Evolutionary conservation across 2,329 filamentous ascomycete species (phyloP).

Genomic region (Teratosphaeria zuluensis): DNA sequence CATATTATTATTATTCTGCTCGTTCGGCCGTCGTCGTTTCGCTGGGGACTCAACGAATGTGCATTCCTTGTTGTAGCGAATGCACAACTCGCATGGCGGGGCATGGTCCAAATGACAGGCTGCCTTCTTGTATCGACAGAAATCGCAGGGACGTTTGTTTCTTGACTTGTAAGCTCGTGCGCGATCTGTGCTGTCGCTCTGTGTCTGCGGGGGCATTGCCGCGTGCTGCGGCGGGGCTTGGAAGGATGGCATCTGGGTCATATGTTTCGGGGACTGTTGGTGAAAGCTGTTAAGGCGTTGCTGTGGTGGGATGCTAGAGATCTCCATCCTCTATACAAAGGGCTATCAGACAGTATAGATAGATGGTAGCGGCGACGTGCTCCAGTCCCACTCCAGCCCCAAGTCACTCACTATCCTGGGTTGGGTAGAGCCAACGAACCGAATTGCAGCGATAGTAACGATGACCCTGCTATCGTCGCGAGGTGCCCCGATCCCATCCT

Average conservation of each 20-base stretch:
- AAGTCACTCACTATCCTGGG: neutral
- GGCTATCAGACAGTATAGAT: neutral
- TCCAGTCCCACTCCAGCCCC: neutral
- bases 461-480: neutral
- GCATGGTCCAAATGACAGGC: slow-evolving; percentile 35
- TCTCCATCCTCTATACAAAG: slow-evolving; percentile 4
- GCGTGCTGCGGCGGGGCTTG: slow-evolving; percentile 1
- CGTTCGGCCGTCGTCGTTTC: slow-evolving; percentile 24
- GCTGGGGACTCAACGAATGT: slow-evolving; percentile 35
- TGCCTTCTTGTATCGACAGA: slow-evolving; percentile 37
- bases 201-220: slow-evolving; percentile 3
- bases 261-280: slow-evolving; percentile 4
- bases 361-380: neutral
- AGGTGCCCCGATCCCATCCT: neutral
- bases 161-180: slow-evolving; percentile 28
- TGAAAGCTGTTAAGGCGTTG: slow-evolving; percentile 3
- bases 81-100: slow-evolving; percentile 36
- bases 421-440: neutral
- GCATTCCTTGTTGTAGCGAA: slow-evolving; percentile 34
- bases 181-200: slow-evolving; percentile 14
- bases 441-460: neutral
- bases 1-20: slow-evolving; percentile 10
- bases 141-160: slow-evolving; percentile 36
- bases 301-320: slow-evolving; percentile 5
- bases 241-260: slow-evolving; percentile 13